Evolutionary conservation across 108 stramenopile species (phyloP).

Genomic region (Fragilaria crotonensis): DNA sequence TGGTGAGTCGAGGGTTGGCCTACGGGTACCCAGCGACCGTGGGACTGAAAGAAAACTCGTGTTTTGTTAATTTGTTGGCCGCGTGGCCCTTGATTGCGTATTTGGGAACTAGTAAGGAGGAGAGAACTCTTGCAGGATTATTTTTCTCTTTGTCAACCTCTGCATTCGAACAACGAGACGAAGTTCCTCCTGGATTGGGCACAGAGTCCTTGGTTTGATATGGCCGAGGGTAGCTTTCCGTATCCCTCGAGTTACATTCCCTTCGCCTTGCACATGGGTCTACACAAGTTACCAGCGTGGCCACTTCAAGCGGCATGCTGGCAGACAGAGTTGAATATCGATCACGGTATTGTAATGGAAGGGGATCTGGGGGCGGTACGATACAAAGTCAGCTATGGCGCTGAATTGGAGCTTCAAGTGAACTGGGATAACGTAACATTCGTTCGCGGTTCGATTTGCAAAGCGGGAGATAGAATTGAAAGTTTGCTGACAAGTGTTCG

Average conservation of each 20-base stretch:
- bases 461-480: neutral
- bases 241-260: constrained; percentile 66
- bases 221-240: constrained; percentile 64
- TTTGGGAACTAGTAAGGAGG: constrained; percentile 10
- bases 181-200: constrained; percentile 26
- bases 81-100: constrained; percentile 41
- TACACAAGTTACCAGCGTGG: constrained; percentile 58
- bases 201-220: constrained; percentile 57
- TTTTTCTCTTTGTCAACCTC: constrained; percentile 47
- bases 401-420: constrained; percentile 21
- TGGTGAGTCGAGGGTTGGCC: constrained; percentile 22
- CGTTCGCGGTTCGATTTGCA: neutral
- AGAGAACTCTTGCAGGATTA: constrained; percentile 6
- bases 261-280: constrained; percentile 45
- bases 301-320: constrained; percentile 58
- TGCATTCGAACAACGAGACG: constrained; percentile 1
- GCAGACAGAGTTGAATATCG: constrained; percentile 18
- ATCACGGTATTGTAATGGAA: constrained; percentile 27
- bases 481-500: constrained; percentile 34
- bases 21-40: constrained; percentile 23
- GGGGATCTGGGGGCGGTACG: constrained; percentile 31
- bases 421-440: constrained; percentile 41
- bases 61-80: constrained; percentile 32
- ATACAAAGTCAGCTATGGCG: constrained; percentile 34
- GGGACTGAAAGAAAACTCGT: constrained; percentile 21